These are phyloP conservation scores for Suillus subluteus DNA, from an alignment of 768 basidiomycete species.

Conservation along the genomic window DNA sequence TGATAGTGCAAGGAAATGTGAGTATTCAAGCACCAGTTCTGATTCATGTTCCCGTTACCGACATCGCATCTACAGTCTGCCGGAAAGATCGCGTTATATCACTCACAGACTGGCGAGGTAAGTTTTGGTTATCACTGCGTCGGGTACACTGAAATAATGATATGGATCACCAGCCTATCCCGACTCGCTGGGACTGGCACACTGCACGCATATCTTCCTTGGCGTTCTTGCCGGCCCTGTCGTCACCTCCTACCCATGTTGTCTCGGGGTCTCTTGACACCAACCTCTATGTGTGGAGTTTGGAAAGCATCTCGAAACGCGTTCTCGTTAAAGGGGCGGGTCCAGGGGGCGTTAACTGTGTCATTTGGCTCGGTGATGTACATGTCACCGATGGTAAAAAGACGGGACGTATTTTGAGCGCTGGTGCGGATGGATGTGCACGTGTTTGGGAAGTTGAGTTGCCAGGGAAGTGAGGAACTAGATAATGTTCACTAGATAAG, in stretches of 20 bases:
- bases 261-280: slow-evolving; percentile 94
- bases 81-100: slow-evolving; percentile 64
- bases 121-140: neutral
- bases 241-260: slow-evolving; percentile 73
- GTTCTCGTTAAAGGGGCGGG: slow-evolving; percentile 85
- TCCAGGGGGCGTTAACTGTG: slow-evolving; percentile 81
- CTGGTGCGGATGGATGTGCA: slow-evolving; percentile 84
- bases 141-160: neutral
- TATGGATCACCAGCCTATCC: slow-evolving; percentile 45
- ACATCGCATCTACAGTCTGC: slow-evolving; percentile 52
- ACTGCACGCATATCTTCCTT: slow-evolving; percentile 80
- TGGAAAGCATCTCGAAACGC: slow-evolving; percentile 59
- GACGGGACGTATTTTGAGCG: slow-evolving; percentile 61
- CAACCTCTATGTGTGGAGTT: slow-evolving; percentile 86
- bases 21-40: slow-evolving; percentile 30
- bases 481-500: neutral
- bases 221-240: slow-evolving; percentile 41
- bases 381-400: slow-evolving; percentile 31
- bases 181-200: slow-evolving; percentile 87
- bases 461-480: slow-evolving; percentile 15
- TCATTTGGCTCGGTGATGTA: slow-evolving; percentile 68
- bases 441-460: slow-evolving; percentile 64
- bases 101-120: slow-evolving; percentile 10
- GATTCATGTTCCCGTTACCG: slow-evolving; percentile 1
- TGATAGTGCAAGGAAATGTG: slow-evolving; percentile 87